Base-by-base conservation (phyloP, 2,329 filamentous ascomycete species). In the Diaporthe capsici region DNA sequence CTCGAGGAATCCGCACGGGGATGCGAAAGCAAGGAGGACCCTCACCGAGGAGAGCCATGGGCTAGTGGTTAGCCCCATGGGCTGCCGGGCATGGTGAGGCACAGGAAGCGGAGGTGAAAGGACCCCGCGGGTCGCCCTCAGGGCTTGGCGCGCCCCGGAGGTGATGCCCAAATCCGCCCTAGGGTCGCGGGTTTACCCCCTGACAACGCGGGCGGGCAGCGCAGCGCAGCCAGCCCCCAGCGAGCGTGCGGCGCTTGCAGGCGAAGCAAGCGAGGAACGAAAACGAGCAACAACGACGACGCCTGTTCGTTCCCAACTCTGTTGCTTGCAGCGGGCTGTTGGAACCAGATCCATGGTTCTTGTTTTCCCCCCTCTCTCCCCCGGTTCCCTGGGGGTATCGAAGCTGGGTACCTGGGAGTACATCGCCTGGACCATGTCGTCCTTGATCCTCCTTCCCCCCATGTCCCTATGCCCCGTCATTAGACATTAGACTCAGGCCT, bases 101-200 rank as follows among this genome's bases (percentile, higher is more conserved):
- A 72, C 39, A 17, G 10, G 17, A 25, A 25, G 71, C 71, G 60
- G 70, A 60, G 53, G 58, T 73, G 71, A 65, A 55, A 58, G 71
- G 44, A 12, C 34, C 55, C 71, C 71, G 71, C 47, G 71, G 71
- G 44, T 49, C 70, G 47, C 70, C 39, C 22, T 42, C 8, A 51
- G 4, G 58, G 22, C 71, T 73, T 63, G 71, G 71, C 71, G 57
- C 12, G 34, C 57, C 39, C 47, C 71, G 58, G 58, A 65, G 44
- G 57, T 73, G 31, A 73, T 73, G 71, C 44, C 71, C 71, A 25
- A 63, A 63, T 63, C 17, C 34, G 71, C 47, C 20, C 37, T 72
- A 73, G 71, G 55, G 57, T 9, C 10, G 57, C 47, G 71, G 57
- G 34, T 15, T 25, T 15, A 15, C 25, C 15, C 65, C 31, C 65